Conservation (phyloP, 1,139 yeast genomes). For the Arxiozyma slooffiae region DNA sequence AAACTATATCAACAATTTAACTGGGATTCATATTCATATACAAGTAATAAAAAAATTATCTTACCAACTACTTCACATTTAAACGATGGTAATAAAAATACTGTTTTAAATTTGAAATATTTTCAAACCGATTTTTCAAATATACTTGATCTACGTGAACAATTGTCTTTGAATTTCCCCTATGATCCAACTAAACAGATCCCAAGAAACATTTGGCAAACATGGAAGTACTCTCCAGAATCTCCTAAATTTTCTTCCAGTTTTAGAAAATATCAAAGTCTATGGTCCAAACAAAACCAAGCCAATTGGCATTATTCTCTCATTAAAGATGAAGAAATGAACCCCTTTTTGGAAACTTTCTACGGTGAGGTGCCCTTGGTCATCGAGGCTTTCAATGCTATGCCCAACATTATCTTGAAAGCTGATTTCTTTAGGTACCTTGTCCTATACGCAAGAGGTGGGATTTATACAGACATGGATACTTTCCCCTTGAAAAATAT, state of each 20-base stretch:
- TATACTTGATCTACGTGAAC: conserved; percentile 34
- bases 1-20: conserved; percentile 1
- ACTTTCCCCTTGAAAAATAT: conserved; percentile 55
- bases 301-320: conserved; percentile 59
- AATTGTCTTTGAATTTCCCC: conserved; percentile 59
- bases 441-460: conserved; percentile 81
- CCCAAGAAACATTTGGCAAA: conserved; percentile 85
- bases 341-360: conserved; percentile 50
- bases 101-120: conserved; percentile 14
- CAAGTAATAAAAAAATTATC: background rate
- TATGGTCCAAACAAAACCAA: conserved; percentile 43
- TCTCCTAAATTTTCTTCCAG: conserved; percentile 44
- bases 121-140: background rate
- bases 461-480: conserved; percentile 85
- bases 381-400: conserved; percentile 57
- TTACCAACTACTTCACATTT: conserved; percentile 23
- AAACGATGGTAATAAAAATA: conserved; percentile 1
- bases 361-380: conserved; percentile 69
- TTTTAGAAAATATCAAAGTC: conserved; percentile 36
- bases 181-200: conserved; percentile 50
- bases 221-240: conserved; percentile 69
- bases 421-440: conserved; percentile 90
- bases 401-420: conserved; percentile 73
- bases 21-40: background rate
- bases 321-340: conserved; percentile 62